Conservation (phyloP, 306 rosid species). For the Ceratonia siliqua region DNA sequence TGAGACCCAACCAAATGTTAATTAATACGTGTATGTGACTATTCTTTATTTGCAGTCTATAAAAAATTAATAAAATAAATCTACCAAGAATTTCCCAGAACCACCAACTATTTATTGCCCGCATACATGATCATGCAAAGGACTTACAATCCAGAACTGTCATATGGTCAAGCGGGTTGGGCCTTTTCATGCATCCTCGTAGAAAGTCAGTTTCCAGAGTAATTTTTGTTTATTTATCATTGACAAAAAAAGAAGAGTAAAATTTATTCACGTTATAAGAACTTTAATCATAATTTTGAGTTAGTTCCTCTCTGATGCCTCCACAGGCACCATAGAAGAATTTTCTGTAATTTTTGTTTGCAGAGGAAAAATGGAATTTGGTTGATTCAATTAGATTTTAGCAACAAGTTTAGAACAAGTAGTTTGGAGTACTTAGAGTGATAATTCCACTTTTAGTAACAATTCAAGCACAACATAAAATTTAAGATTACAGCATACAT, state of each 20-base stretch:
- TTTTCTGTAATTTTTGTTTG: no score
- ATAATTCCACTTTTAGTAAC: background rate
- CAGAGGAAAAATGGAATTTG: background rate
- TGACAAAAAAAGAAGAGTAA: background rate
- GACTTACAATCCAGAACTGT: background rate
- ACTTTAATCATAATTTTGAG: background rate
- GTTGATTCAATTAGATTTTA: background rate
- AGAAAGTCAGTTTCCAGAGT: background rate
- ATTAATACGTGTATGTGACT: no score
- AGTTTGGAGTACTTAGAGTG: slow-evolving; percentile 2
- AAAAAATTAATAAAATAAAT: no score
- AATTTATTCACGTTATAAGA: background rate
- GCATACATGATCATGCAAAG: background rate
- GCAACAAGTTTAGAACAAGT: background rate
- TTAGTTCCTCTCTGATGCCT: no score
- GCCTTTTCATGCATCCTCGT: background rate
- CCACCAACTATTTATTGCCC: background rate
- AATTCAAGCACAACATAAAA: background rate
- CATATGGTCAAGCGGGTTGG: background rate
- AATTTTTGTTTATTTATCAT: background rate
- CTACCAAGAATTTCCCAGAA: no score
- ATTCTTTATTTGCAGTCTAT: no score
- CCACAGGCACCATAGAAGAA: no score
- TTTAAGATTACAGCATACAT: slow-evolving; percentile 4
- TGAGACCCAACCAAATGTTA: no score